Percentiles rank a stretch among this genome's conserved stretches.
Evolutionary conservation across 257 asterid species (phyloP).

Genomic region (Striga asiatica): DNA sequence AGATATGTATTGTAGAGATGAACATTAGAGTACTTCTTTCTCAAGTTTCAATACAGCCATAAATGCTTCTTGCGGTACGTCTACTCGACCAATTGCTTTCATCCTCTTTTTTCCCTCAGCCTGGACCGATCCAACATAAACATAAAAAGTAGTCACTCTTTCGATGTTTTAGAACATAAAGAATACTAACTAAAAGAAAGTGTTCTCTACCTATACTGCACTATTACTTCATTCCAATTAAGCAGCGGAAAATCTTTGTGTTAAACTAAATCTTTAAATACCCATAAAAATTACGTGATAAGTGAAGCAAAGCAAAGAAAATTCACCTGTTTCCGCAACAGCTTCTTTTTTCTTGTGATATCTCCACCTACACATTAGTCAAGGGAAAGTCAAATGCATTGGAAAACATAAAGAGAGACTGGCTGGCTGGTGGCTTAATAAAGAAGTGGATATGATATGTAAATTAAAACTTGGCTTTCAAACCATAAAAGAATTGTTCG

Average conservation of each 20-base stretch:
- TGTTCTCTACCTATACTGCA: neutral
- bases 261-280: neutral
- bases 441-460: neutral
- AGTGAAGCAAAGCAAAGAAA: neutral
- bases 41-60: slow-evolving; percentile 99
- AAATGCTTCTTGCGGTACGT: slow-evolving; percentile 97
- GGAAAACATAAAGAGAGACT: neutral
- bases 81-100: slow-evolving; percentile 92
- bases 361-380: slow-evolving; percentile 65
- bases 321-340: slow-evolving; percentile 82
- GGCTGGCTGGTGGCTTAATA: neutral
- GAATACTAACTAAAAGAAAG: neutral
- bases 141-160: neutral
- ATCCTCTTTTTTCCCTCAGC: slow-evolving; percentile 98
- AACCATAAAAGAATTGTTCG: neutral
- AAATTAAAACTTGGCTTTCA: too few relatives aligned
- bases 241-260: neutral
- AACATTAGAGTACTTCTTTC: slow-evolving; percentile 67
- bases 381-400: neutral
- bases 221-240: neutral
- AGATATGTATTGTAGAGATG: slow-evolving; percentile 1
- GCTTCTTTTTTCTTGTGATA: slow-evolving; percentile 85
- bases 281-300: neutral
- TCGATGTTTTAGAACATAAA: neutral
- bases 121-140: slow-evolving; percentile 27